Evolutionary conservation across 2,329 filamentous ascomycete species (phyloP), one percentile per base, ranked within the genome.

Genomic region (Metarhizium guizhouense): DNA sequence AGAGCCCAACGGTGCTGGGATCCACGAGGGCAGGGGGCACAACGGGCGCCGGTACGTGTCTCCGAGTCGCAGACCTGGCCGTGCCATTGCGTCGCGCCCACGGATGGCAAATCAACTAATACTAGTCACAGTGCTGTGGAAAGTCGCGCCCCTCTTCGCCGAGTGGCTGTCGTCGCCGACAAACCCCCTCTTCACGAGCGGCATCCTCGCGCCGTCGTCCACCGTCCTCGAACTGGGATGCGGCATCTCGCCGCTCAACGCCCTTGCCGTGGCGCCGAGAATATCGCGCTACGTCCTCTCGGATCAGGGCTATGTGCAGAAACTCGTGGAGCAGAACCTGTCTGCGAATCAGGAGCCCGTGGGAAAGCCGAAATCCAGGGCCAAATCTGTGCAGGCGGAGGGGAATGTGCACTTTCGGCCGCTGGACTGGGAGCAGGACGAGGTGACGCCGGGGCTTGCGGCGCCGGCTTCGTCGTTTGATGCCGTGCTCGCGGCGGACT

Each of bases 271-370:
- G 13, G 80, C 81, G 2, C 80, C 82, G 1, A 74, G 73, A 3
- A 77, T 95, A 18, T 61, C 68, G 25, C 75, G 76, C 57, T 95
- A 94, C 67, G 77, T 91, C 48, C 83, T 94, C 49, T 96, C 92
- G 0, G 94, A 99, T 68, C 93, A 96, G 70, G 72, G 83, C 48
- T 97, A 97, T 69, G 88, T 95, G 2, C 78, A 88, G 57, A 86
- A 84, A 58, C 72, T 93, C 0, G 74, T 96, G n/a, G 81, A 82
- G 58, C 81, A 84, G 61, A 99, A 97, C 67, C 72, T 97, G 3
- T 71, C 77, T 1, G 80, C 83, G 47, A 93, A 92, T 61, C 58
- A 63, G 6, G 54, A 57, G 4, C 53, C 60, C 1, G 77, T 78
- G 2, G 6, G 13, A 3, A 25, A 54, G 55, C 5, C 32, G 7